These are phyloP conservation scores for Inga oerstediana DNA, from an alignment of 306 rosid genomes.

Conservation along the genomic window DNA sequence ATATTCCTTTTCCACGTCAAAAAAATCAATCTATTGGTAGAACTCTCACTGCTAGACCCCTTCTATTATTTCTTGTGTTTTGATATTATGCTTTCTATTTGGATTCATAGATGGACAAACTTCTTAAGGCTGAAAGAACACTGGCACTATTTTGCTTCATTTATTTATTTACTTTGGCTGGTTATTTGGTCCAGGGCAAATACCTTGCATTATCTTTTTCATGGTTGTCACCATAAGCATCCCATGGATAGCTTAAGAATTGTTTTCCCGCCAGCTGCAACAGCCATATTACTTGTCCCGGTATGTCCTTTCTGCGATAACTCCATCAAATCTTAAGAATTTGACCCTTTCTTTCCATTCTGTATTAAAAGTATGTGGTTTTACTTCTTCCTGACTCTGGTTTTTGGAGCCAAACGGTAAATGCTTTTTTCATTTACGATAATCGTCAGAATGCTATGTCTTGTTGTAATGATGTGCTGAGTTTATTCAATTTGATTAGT, in stretches of 20 bases:
- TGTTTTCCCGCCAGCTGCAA: conserved; percentile 89
- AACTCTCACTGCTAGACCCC: background rate
- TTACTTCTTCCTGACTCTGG: background rate
- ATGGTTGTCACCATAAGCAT: conserved; percentile 98
- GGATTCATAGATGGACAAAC: background rate
- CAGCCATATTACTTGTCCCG: conserved; percentile 58
- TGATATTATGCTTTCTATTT: background rate
- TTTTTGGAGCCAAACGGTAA: background rate
- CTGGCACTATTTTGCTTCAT: background rate
- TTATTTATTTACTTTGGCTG: background rate
- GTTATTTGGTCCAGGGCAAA: conserved; percentile 70
- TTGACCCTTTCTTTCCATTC: background rate
- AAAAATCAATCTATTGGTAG: conserved; percentile 83
- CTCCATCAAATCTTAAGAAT: background rate
- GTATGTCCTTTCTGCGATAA: conserved; percentile 44
- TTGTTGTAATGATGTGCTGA: background rate
- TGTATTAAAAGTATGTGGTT: background rate
- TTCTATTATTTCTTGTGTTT: background rate
- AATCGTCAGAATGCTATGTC: background rate
- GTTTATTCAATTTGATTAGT: background rate
- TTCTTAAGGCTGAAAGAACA: background rate
- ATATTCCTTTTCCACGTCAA: conserved; percentile 71
- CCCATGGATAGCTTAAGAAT: conserved; percentile 94
- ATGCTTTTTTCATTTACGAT: background rate
- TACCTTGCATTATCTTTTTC: conserved; percentile 85